phyloP scores from a whole-genome alignment of 148 eudicot genomes.

The Rheum nobile region DNA sequence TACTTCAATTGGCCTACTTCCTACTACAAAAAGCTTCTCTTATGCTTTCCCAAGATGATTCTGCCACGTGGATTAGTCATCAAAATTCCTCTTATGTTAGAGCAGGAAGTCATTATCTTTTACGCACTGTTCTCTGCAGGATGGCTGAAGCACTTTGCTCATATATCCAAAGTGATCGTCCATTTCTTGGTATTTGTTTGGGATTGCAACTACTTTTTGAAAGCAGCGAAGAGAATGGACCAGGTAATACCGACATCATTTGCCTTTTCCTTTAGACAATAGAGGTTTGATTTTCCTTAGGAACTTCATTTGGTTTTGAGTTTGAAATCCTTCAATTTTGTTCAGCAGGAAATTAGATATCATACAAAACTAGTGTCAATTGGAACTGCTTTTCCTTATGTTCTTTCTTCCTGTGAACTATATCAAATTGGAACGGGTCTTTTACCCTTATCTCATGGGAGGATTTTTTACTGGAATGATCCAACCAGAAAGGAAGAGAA shows the following conservation, averaged over 20 bases:
- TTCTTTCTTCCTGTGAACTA: neutral
- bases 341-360: neutral
- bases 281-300: neutral
- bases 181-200: conserved; percentile 94
- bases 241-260: conserved; percentile 27
- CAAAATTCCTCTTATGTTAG: neutral
- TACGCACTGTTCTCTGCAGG: conserved; percentile 25
- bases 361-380: neutral
- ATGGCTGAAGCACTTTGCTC: conserved; percentile 76
- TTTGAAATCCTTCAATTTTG: neutral
- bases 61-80: neutral
- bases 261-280: neutral
- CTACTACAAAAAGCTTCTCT: neutral
- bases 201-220: conserved; percentile 95
- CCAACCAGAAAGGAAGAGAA: neutral
- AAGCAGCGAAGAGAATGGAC: conserved; percentile 88
- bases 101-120: neutral
- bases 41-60: neutral
- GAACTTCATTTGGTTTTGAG: neutral
- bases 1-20: neutral
- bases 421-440: neutral
- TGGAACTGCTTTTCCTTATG: neutral
- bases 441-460: neutral
- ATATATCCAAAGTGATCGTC: conserved; percentile 88
- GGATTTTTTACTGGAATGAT: neutral